A percentile compares a stretch with the other conserved stretches of the same genome.
phyloP scores from a whole-genome alignment of 768 basidiomycete genomes.

The Leccinum boreale region DNA sequence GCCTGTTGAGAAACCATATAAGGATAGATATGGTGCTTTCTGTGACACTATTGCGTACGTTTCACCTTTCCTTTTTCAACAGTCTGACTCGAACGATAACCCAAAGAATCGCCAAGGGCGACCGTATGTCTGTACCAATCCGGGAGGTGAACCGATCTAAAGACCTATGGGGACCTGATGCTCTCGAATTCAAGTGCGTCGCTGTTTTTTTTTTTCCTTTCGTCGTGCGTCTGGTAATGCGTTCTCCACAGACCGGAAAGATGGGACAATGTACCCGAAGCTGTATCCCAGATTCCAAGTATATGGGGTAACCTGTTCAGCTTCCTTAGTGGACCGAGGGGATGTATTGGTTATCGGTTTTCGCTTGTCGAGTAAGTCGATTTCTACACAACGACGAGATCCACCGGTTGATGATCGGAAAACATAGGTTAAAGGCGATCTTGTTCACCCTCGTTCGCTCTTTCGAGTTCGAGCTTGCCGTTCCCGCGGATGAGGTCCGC shows the following conservation, averaged over 20 bases:
- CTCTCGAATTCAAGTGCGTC: conserved; percentile 53
- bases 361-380: conserved; percentile 52
- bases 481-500: conserved; percentile 41
- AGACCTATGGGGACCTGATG: conserved; percentile 62
- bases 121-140: conserved; percentile 48
- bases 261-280: conserved; percentile 50
- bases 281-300: conserved; percentile 47
- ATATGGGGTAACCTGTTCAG: conserved; percentile 58
- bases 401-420: background rate
- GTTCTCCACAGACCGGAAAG: conserved; percentile 32
- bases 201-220: background rate
- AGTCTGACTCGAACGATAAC: background rate
- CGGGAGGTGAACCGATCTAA: conserved; percentile 48
- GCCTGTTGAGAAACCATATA: conserved; percentile 45
- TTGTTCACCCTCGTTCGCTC: conserved; percentile 38
- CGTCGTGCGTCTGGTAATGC: background rate
- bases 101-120: conserved; percentile 41
- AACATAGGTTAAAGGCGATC: background rate
- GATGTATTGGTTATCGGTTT: conserved; percentile 69
- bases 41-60: conserved; percentile 38
- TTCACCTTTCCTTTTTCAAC: background rate
- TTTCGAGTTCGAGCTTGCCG: conserved; percentile 52
- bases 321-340: conserved; percentile 62
- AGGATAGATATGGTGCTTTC: conserved; percentile 39
- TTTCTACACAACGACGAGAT: no score